Base-by-base conservation (phyloP, 495 filamentous ascomycete genomes). In the Aspergillus homomorphus region DNA sequence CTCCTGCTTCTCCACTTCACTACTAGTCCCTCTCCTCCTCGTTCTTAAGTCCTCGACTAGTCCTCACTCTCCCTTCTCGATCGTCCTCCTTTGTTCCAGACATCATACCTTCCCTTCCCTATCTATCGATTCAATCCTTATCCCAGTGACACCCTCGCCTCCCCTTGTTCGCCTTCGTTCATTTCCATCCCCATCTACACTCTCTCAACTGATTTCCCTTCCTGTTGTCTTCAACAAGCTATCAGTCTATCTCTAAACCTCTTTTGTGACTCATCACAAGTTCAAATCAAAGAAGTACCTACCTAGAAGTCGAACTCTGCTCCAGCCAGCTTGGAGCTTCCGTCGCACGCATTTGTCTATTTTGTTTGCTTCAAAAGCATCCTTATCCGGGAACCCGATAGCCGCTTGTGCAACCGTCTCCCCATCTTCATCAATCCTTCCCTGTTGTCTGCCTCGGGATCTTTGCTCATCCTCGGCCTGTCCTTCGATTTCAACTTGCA, bases 351-450 rank as follows among this genome's bases (percentile, higher is more conserved):
- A 46, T 38, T 59, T 45, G 57, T 22, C 50, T 23, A 33, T 30
- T 42, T 46, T 59, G 58, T 60, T 60, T 60, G 58, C 58, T 60
- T 60, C 51, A 52, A 64, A 48, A 64, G 62, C 56, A 64, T 60
- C 57, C 46, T 48, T 30, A 56, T 28, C 45, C 56, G 53, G 44
- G 23, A 22, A 33, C 56, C 50, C 51, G 60, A 38, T 38, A 38
- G 7, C 33, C 33, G 33, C 33, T 12, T 38, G 33, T 38, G 33
- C 33, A 38, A 38, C 33, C 33, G 15, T 10, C 5, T 9, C 2
- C n/a, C 33, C 33, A 38, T 38, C 21, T 45, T 45, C 33, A 45
- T 60, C 43, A 42, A 59, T 60, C 54, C 15, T 52, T 55, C 53
- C 19, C 51, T 24, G 22, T 43, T 45, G 43, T 19, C 51, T 19